phyloP scores from a whole-genome alignment of 1,284 basidiomycete genomes.

The Sanghuangporus weigelae region DNA sequence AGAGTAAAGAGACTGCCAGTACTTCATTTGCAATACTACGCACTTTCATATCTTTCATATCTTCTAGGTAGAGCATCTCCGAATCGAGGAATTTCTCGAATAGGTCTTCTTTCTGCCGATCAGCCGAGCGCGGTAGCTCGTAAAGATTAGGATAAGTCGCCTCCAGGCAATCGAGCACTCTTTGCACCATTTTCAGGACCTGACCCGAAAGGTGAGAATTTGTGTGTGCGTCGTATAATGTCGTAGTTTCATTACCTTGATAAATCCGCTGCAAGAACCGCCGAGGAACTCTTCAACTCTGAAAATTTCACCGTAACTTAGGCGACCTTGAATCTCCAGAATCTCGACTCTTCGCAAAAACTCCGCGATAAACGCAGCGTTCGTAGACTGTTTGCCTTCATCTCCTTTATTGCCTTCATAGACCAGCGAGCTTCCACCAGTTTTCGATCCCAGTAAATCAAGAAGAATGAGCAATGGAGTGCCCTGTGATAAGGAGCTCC shows the following conservation, averaged over 20 bases:
- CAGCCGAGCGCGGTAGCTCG: slow-evolving; percentile 25
- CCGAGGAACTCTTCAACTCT: slow-evolving; percentile 32
- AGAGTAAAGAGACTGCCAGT: not conserved
- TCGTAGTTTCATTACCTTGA: slow-evolving; percentile 27
- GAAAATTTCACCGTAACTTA: slow-evolving; percentile 35
- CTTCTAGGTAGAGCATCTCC: not conserved
- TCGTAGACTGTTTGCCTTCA: slow-evolving; percentile 26
- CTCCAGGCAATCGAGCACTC: slow-evolving; percentile 31
- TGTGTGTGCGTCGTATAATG: not conserved
- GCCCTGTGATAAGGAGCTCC: slow-evolving; percentile 34
- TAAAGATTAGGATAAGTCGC: slow-evolving; percentile 34
- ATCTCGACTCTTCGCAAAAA: slow-evolving; percentile 33
- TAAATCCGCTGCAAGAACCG: slow-evolving; percentile 29
- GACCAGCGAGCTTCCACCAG: slow-evolving; percentile 21
- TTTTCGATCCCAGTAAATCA: slow-evolving; percentile 29
- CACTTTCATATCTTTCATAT: slow-evolving; percentile 8
- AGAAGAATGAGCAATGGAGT: slow-evolving; percentile 33
- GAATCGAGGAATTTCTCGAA: slow-evolving; percentile 25
- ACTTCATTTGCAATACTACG: not conserved
- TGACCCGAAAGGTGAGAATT: slow-evolving; percentile 13
- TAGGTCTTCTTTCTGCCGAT: slow-evolving; percentile 22
- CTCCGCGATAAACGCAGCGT: slow-evolving; percentile 17
- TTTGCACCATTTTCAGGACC: slow-evolving; percentile 33
- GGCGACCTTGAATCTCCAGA: slow-evolving; percentile 30
- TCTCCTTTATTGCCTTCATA: slow-evolving; percentile 17